phyloP scores from a whole-genome alignment of 2,329 filamentous ascomycete species.

The Emmonsia crescens region DNA sequence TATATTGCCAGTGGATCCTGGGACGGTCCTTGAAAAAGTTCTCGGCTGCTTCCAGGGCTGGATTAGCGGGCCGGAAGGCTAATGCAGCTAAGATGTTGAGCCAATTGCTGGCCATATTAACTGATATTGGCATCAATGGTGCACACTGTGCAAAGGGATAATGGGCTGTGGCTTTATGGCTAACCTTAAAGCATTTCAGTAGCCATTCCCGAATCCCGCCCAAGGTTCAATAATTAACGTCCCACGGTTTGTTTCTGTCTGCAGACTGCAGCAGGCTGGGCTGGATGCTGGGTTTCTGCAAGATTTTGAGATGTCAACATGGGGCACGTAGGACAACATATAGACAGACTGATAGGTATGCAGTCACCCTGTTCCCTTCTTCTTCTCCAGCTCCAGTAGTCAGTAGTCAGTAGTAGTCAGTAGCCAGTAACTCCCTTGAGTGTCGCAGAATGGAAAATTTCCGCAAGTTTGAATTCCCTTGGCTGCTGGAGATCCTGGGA shows the following conservation, averaged over 20 bases:
- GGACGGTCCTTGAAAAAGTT: not conserved
- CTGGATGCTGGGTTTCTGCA: not conserved
- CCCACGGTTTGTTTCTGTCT: not conserved
- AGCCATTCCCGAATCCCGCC: not conserved
- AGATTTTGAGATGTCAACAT: not conserved
- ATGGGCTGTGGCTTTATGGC: not conserved
- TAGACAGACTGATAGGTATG: not conserved
- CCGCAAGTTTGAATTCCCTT: no score
- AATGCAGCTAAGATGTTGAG: not conserved
- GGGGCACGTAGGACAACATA: not conserved
- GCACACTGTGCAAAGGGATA: no score
- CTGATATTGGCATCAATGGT: not conserved
- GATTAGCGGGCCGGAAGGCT: slow-evolving; percentile 3
- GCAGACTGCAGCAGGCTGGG: no score
- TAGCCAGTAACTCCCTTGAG: not conserved
- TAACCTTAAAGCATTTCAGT: not conserved
- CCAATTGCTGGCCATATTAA: slow-evolving; percentile 2
- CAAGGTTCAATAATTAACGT: not conserved
- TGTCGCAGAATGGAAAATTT: not conserved
- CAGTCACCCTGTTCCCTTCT: not conserved
- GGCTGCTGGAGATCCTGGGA: not conserved
- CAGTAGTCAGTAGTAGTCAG: no score
- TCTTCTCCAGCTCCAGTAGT: not conserved
- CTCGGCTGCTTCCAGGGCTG: slow-evolving; percentile 11
- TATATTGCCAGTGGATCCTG: not conserved